phyloP scores from a whole-genome alignment of 306 rosid genomes.

The Neltuma alba region DNA sequence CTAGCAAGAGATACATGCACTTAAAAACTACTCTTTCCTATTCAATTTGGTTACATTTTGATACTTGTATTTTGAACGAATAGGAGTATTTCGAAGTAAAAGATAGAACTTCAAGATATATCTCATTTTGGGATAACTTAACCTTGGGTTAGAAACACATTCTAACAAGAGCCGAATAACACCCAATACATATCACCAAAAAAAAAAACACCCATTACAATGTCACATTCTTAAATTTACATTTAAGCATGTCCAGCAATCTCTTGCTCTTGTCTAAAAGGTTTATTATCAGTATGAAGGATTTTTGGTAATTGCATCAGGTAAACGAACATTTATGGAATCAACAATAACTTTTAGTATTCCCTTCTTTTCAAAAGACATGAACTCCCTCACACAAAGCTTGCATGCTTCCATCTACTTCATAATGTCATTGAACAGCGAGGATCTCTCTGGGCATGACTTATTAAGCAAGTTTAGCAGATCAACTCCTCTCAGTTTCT shows the following conservation, averaged over 20 bases:
- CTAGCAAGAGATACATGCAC: not conserved
- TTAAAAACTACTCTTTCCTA: too few species aligned
- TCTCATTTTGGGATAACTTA: not conserved
- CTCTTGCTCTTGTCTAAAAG: not conserved
- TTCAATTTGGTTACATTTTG: too few species aligned
- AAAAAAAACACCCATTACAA: not conserved
- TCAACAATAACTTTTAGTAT: not conserved
- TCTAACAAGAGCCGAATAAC: not conserved
- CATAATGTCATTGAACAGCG: constrained; percentile 54
- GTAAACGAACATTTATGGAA: not conserved
- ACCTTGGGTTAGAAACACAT: not conserved
- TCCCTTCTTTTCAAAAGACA: not conserved
- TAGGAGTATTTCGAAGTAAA: too few species aligned
- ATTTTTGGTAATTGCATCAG: not conserved
- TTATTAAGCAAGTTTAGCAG: constrained; percentile 55
- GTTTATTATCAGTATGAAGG: not conserved
- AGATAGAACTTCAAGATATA: not conserved
- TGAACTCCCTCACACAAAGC: constrained; percentile 5
- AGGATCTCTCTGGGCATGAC: constrained; percentile 63
- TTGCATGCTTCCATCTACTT: constrained; percentile 35
- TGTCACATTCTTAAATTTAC: not conserved
- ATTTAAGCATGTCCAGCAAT: not conserved
- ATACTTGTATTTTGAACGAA: too few species aligned
- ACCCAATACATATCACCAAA: not conserved
- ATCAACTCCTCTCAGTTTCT: constrained; percentile 55